Evolutionary conservation across 2,329 filamentous ascomycete genomes (phyloP).

Genomic region (Ceratocystis diversiconidia): DNA sequence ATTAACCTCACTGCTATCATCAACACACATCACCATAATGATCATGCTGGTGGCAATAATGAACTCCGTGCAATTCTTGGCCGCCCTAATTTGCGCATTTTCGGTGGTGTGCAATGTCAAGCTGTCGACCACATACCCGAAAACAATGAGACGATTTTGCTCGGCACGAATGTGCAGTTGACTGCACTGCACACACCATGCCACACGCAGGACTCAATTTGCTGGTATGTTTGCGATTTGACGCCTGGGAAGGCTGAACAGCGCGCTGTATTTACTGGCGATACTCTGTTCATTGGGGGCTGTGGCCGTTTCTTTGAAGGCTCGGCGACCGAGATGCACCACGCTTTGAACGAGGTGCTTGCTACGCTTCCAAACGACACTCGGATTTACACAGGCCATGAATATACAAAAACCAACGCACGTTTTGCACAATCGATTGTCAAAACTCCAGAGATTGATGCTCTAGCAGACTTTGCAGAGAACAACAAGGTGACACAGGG

Average conservation of each 20-base stretch:
- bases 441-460: slow-evolving; percentile 61
- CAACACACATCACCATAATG: slow-evolving; percentile 94
- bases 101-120: slow-evolving; percentile 77
- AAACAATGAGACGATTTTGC: slow-evolving; percentile 63
- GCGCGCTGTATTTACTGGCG: slow-evolving; percentile 81
- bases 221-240: slow-evolving; percentile 72
- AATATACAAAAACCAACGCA: slow-evolving; percentile 95
- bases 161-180: slow-evolving; percentile 52
- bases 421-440: slow-evolving; percentile 70
- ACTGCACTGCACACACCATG: slow-evolving; percentile 86
- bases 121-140: slow-evolving; percentile 63
- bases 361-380: slow-evolving; percentile 76
- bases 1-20: slow-evolving; percentile 82
- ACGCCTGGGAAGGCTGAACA: not conserved
- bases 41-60: slow-evolving; percentile 90
- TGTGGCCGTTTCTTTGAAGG: slow-evolving; percentile 97
- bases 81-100: slow-evolving; percentile 55
- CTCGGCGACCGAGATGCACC: slow-evolving; percentile 78
- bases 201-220: slow-evolving; percentile 97
- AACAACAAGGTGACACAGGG: slow-evolving; percentile 80
- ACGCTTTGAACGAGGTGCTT: slow-evolving; percentile 74
- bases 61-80: slow-evolving; percentile 28
- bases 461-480: slow-evolving; percentile 61
- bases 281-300: slow-evolving; percentile 88
- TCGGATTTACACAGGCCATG: slow-evolving; percentile 83